Evolutionary conservation across 768 basidiomycete genomes (phyloP).

Genomic region (Amanita exitialis): DNA sequence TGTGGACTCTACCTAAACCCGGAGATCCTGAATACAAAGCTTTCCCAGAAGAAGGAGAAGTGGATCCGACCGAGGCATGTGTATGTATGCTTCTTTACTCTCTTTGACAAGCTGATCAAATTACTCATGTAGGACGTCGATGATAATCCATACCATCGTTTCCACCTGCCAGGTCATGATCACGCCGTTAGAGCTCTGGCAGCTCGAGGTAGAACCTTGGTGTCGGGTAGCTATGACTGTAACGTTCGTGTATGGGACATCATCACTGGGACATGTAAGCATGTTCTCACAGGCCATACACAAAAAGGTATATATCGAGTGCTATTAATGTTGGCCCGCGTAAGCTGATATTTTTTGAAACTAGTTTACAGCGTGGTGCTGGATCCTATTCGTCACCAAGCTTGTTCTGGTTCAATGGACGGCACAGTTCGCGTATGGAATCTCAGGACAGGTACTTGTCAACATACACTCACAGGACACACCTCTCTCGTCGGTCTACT

Average conservation of each 20-base stretch:
- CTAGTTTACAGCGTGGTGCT: constrained; percentile 93
- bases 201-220: constrained; percentile 79
- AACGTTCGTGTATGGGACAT: constrained; percentile 96
- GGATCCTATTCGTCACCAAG: constrained; percentile 77
- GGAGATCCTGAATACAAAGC: constrained; percentile 70
- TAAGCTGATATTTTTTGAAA: neutral
- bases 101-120: neutral
- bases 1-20: constrained; percentile 46
- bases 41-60: constrained; percentile 49
- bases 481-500: constrained; percentile 92
- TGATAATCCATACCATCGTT: constrained; percentile 83
- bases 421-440: constrained; percentile 96
- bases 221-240: constrained; percentile 94
- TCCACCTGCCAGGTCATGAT: constrained; percentile 81
- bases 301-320: constrained; percentile 63
- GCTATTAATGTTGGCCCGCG: neutral
- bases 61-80: constrained; percentile 39
- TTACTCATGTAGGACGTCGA: constrained; percentile 36
- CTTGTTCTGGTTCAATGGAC: constrained; percentile 97
- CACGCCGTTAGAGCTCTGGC: constrained; percentile 91
- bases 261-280: constrained; percentile 70
- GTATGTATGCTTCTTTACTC: constrained; percentile 13
- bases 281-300: constrained; percentile 78
- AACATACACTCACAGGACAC: constrained; percentile 80
- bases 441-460: constrained; percentile 68